These are phyloP conservation scores for Fusarium nelsonii DNA, from an alignment of 2,329 filamentous ascomycete genomes.

Conservation along the genomic window DNA sequence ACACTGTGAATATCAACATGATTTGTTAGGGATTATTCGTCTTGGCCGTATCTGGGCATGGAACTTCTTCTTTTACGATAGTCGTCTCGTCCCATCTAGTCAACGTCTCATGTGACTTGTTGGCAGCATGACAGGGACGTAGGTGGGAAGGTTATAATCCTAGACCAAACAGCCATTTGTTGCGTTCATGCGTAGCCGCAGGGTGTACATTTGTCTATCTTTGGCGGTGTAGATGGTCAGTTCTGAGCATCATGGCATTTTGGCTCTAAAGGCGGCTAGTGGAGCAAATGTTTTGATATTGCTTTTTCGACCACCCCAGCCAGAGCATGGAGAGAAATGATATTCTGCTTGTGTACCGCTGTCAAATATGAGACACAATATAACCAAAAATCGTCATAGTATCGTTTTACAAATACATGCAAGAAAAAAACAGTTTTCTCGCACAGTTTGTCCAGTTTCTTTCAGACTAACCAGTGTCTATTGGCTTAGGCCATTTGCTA, in stretches of 20 bases:
- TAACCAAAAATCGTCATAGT: constrained; percentile 11
- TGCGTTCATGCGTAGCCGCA: constrained; percentile 18
- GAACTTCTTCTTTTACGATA: background rate
- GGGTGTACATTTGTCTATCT: constrained; percentile 21
- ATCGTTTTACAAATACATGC: background rate
- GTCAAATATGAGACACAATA: constrained; percentile 27
- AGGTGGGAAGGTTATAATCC: constrained; percentile 1
- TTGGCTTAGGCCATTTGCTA: constrained; percentile 29
- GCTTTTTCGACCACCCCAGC: constrained; percentile 30
- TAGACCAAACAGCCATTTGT: constrained; percentile 4
- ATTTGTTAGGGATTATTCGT: background rate
- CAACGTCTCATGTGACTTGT: background rate
- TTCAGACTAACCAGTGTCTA: constrained; percentile 12
- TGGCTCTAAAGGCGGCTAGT: constrained; percentile 15
- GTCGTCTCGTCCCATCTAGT: background rate
- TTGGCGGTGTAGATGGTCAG: constrained; percentile 41
- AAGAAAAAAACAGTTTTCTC: constrained; percentile 6
- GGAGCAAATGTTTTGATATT: constrained; percentile 26
- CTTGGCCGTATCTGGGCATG: background rate
- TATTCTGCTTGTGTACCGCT: background rate
- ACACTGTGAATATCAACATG: background rate
- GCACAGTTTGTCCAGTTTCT: constrained; percentile 27
- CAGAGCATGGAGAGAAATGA: constrained; percentile 6
- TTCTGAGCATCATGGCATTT: constrained; percentile 23
- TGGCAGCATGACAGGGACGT: background rate